Conservation (phyloP, 257 asterid genomes). For the Solanum corneliomulleri region DNA sequence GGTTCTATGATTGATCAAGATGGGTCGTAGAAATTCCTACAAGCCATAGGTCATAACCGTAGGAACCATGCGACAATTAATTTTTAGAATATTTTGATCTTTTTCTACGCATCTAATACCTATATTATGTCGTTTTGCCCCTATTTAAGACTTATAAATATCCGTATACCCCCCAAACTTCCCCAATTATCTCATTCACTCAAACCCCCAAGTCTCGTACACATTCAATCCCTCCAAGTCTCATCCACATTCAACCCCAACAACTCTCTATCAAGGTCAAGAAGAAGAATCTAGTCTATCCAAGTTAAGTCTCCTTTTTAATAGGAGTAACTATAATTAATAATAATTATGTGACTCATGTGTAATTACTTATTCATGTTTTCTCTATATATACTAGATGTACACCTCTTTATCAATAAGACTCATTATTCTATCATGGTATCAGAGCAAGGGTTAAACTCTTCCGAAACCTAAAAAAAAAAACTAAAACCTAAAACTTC, state of each 20-base stretch:
- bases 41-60: background rate
- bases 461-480: too few species aligned
- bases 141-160: background rate
- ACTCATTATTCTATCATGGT: too few species aligned
- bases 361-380: too few species aligned
- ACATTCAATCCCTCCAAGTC: too few species aligned
- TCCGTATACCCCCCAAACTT: background rate
- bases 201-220: too few species aligned
- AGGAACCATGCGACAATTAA: background rate
- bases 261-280: background rate
- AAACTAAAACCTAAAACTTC: too few species aligned
- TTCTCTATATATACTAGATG: too few species aligned
- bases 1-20: background rate
- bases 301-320: background rate
- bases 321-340: too few species aligned
- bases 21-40: background rate
- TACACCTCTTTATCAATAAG: too few species aligned
- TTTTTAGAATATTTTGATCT: background rate
- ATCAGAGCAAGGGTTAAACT: too few species aligned
- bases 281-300: background rate
- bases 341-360: too few species aligned
- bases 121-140: background rate
- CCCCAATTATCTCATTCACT: background rate
- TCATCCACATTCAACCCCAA: too few species aligned
- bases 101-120: background rate